Evolutionary conservation across 202 grass and related monocot genomes (phyloP), one percentile per base, ranked within the genome.

Genomic region (Musa balbisiana): DNA sequence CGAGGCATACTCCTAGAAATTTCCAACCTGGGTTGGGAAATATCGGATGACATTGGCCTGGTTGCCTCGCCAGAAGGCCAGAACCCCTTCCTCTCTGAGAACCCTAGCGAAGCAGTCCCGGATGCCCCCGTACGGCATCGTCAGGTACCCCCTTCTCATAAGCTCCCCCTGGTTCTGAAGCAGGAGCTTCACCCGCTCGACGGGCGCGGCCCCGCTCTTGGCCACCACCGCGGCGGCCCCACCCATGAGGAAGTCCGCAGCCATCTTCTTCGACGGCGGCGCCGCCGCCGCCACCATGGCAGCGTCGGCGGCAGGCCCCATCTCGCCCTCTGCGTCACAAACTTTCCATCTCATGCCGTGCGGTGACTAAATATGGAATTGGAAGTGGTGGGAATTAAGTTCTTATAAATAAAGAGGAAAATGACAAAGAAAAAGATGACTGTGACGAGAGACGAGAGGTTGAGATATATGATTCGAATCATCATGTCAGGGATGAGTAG

Each of bases 151-250:
- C 21, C 87, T 75, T 63, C 85, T 89, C 55, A 90, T 80, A 83
- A 96, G 83, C 83, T 92, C 92, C 10, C 82, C 80, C 83, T 92
- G 90, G 82, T 92, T 96, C 89, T 96, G 92, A 9, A 96, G 80
- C 52, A 96, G 86, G 67, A 96, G 81, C 92, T 96, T 96, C 23
- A 96, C 92, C 9, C 92, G 85, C 80, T 96, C 92, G 22, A 96
- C 81, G 55, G 92, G 89, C 76, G 92, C 87, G 19, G 89, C 89
- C 74, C 73, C 83, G 49, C 86, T 88, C 87, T 96, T 92, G 25
- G 92, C 87, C 76, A 96, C 85, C 53, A 64, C 92, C 2, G 85
- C 89, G 16, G 92, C 89, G 29, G 83, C 78, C 23, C 89, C 89
- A 68, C 81, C 87, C 89, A 96, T 92, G 53, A 88, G 82, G 81